Base-by-base conservation (phyloP, 2,329 filamentous ascomycete species). In the Cytospora mali region DNA sequence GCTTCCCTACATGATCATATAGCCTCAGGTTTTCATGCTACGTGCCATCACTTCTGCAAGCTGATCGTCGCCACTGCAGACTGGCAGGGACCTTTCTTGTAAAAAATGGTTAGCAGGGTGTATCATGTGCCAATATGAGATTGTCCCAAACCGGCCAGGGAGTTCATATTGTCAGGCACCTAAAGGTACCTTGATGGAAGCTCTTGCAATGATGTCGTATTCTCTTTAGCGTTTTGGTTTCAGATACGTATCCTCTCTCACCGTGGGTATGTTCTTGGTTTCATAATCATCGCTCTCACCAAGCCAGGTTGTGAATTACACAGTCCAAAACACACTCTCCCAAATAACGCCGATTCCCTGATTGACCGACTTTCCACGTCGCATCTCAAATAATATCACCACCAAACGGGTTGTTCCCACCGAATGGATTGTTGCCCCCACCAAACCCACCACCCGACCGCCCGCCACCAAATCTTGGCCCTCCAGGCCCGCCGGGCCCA, bases 401-500 rank as follows among this genome's bases (percentile, higher is more conserved):
- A 6, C 71, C 71, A 42, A 75, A 75, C 0, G 53, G 54, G 29
- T 62, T 57, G 35, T 27, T 21, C 68, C 72, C 28, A 69, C 71
- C 79, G 67, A 77, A 79, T 6, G 77, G 72, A 50, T 76, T 69
- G 55, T 73, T 71, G 27, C 77, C 72, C 42, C 75, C 68, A 28
- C 62, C 62, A 18, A 62, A 64, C 6, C 76, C 72, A 9, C 74
- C 74, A 7, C 79, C 76, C 1, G 75, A 76, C 1, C 75, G 66
- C 1, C 76, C 71, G 9, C 81, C 81, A 6, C 79, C 78, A 55
- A 81, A 78, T 52, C 81, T 71, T 4, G 81, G 81, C 16, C 65
- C 66, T 2, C 74, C 69, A 1, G 77, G 14, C 13, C 50, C 80
- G 0, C 89, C 89, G 0, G 92, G 92, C 0, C 90, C 91, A 25